Evolutionary conservation across 768 basidiomycete genomes (phyloP).

Genomic region (Pleurotus salmoneostramineus): DNA sequence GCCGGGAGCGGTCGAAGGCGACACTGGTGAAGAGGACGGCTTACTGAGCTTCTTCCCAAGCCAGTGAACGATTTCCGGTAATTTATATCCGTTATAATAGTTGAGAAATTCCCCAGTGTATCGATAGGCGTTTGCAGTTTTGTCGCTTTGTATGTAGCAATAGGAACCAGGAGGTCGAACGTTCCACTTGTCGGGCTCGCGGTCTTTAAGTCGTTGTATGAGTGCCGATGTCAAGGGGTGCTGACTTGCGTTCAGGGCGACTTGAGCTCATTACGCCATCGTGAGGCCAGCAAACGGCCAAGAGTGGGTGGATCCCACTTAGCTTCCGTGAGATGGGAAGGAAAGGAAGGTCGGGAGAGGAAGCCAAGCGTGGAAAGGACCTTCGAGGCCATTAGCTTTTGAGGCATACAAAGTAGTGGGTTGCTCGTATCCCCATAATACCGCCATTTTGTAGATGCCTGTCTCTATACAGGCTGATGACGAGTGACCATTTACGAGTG

Average conservation of each 20-base stretch:
- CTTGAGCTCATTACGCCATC: background rate
- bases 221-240: background rate
- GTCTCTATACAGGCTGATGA: too few relatives aligned
- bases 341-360: background rate
- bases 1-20: conserved; percentile 4
- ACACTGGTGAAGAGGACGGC: conserved; percentile 15
- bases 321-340: background rate
- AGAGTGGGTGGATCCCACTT: conserved; percentile 1
- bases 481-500: too few relatives aligned
- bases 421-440: background rate
- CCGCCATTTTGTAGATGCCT: too few relatives aligned
- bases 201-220: background rate
- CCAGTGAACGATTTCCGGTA: background rate
- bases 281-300: background rate
- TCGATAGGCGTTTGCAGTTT: background rate
- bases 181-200: background rate
- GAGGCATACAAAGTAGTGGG: background rate
- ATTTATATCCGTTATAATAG: background rate
- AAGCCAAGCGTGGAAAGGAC: background rate
- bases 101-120: background rate
- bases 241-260: background rate
- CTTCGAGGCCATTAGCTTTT: background rate
- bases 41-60: conserved; percentile 20
- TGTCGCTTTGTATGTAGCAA: background rate
- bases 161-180: background rate